These are phyloP conservation scores for Phytophthora pistaciae DNA, from an alignment of 352 stramenopile species.

Conservation along the genomic window DNA sequence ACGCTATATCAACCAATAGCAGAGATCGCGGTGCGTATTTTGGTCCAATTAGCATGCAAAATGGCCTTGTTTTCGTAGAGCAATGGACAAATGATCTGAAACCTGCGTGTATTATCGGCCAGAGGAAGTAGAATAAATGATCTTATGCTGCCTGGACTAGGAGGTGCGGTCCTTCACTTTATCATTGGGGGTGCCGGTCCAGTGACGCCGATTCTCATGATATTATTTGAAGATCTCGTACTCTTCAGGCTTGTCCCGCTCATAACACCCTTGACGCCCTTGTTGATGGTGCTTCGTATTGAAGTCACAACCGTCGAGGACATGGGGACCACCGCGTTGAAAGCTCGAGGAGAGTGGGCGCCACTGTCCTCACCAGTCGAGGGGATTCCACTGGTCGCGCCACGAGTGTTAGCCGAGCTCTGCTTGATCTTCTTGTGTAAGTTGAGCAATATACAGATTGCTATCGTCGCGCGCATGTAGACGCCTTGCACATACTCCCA, in stretches of 20 bases:
- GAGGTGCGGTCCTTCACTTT: background rate
- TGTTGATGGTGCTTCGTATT: background rate
- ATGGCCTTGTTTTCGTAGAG: no score
- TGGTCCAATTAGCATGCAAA: no score
- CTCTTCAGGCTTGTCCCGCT: background rate
- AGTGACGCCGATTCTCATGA: constrained; percentile 5
- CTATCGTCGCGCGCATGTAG: constrained; percentile 4
- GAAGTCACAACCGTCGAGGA: background rate
- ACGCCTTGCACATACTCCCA: constrained; percentile 25
- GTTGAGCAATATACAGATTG: constrained; percentile 25
- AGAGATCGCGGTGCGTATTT: no score
- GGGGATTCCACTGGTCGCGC: background rate
- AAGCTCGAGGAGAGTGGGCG: background rate
- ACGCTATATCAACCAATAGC: no score
- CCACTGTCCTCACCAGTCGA: background rate
- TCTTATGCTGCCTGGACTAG: no score
- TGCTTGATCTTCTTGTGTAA: constrained; percentile 14
- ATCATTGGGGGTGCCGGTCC: background rate
- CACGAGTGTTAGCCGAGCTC: background rate
- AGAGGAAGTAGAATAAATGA: no score
- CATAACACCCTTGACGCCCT: background rate
- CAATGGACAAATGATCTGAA: no score
- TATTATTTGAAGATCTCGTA: constrained; percentile 3
- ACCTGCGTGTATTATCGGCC: no score
- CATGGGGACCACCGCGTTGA: constrained; percentile 1